Evolutionary conservation across 352 stramenopile genomes (phyloP), one percentile per base, ranked within the genome.

Genomic region (Pythium oligandrum): DNA sequence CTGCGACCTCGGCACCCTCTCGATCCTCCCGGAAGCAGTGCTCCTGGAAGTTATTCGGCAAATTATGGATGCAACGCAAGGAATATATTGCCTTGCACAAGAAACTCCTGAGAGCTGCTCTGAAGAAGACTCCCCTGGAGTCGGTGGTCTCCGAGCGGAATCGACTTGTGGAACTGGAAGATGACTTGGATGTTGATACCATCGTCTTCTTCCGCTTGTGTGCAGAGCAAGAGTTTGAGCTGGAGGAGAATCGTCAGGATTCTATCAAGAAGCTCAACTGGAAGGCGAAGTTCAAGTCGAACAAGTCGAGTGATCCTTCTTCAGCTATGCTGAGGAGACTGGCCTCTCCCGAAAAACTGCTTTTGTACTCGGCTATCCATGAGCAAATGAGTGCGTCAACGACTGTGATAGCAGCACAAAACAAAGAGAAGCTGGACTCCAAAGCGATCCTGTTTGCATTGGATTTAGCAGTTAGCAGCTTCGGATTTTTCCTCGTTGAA

Each of bases 141-240:
- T 60, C 57, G n/a, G 48, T 86, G 0, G 48, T 86, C 8, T 56
- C 59, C 2, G 71, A 88, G 33, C 76, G 68, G 2, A 63, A 63
- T 39, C 71, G 68, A 4, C 53, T 90, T 11, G 75, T 80, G 3
- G 65, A 81, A 11, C 60, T 94, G 4, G 83, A 94, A 59, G 82
- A 90, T 34, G 68, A 71, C 12, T 51, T 94, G 35, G 72, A 87
- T 49, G 81, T 90, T 1, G 70, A 88, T 0, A 88, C 78, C 1
- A 87, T 94, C 53, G 81, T 91, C 1, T 94, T 94, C 52, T 94
- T 91, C 37, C 64, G 83, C 1, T 38, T 85, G 9, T 94, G 83
- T 51, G 79, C 81, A 0, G 59, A 63, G 0, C 66, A 80, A 59
- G 83, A 94, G 50, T 52, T 80, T 6, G 80, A 88, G 40, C 53